Evolutionary conservation across 2,329 filamentous ascomycete genomes (phyloP).

Genomic region (Fusarium guadeloupense): DNA sequence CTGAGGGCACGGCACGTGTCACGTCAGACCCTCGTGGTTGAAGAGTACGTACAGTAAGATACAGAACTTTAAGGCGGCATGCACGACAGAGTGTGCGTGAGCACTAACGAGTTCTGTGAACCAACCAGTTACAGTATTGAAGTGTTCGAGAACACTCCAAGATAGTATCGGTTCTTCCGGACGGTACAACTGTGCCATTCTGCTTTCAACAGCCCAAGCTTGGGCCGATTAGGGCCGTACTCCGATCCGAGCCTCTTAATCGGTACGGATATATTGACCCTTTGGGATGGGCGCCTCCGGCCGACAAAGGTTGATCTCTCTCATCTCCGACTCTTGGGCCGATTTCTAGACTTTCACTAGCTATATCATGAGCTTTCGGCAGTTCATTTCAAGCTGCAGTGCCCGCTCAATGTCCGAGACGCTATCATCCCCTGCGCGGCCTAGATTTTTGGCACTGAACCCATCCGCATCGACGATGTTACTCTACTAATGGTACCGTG

Average conservation of each 20-base stretch:
- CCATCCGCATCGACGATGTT: constrained; percentile 22
- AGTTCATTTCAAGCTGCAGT: constrained; percentile 14
- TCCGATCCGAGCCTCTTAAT: constrained; percentile 14
- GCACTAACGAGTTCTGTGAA: constrained; percentile 28
- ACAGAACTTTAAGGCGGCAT: background rate
- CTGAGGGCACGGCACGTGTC: constrained; percentile 9
- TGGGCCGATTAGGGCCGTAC: constrained; percentile 17
- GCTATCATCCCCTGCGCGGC: constrained; percentile 6
- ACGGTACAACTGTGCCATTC: constrained; percentile 20
- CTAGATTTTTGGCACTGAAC: constrained; percentile 7
- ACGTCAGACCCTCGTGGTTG: constrained; percentile 8
- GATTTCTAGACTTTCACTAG: constrained; percentile 10
- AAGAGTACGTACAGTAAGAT: background rate
- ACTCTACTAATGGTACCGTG: constrained; percentile 19
- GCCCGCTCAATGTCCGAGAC: constrained; percentile 22
- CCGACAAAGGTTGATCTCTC: constrained; percentile 9
- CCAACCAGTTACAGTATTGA: constrained; percentile 5
- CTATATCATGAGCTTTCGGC: constrained; percentile 6
- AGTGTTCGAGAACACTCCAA: constrained; percentile 33
- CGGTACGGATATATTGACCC: constrained; percentile 6
- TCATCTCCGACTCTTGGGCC: constrained; percentile 10
- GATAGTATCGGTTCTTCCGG: constrained; percentile 27
- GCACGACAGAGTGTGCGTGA: constrained; percentile 30
- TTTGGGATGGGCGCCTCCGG: constrained; percentile 20
- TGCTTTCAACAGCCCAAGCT: constrained; percentile 6